These are phyloP conservation scores for Daldinia caldariorum DNA, from an alignment of 495 filamentous ascomycete genomes.

Conservation along the genomic window DNA sequence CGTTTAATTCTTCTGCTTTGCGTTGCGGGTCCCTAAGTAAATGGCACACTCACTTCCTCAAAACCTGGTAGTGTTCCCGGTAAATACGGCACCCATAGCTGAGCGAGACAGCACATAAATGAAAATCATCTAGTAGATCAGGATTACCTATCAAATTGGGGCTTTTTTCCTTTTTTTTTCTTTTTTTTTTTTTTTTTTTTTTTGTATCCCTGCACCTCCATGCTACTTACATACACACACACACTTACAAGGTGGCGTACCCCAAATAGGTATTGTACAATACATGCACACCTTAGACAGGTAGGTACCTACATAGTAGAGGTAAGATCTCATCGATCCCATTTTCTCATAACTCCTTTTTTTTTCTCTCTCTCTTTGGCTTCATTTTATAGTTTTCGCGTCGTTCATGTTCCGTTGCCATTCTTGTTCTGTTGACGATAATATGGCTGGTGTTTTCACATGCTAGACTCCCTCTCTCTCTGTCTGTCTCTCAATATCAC, in stretches of 20 bases:
- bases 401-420: neutral
- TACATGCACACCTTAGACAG: neutral
- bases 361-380: neutral
- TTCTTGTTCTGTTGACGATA: slow-evolving; percentile 5
- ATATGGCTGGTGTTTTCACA: slow-evolving; percentile 25
- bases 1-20: too few relatives aligned
- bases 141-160: too few relatives aligned
- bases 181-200: too few relatives aligned
- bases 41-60: too few relatives aligned
- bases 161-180: too few relatives aligned
- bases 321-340: slow-evolving; percentile 20
- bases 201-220: slow-evolving; percentile 24
- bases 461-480: too few relatives aligned
- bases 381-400: slow-evolving; percentile 1
- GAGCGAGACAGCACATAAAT: too few relatives aligned
- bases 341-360: slow-evolving; percentile 10
- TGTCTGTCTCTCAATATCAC: neutral
- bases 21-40: neutral
- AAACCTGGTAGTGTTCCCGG: too few relatives aligned
- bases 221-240: too few relatives aligned
- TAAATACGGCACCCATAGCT: too few relatives aligned
- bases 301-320: too few relatives aligned
- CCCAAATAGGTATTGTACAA: slow-evolving; percentile 19
- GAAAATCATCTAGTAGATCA: slow-evolving; percentile 7
- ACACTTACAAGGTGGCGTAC: slow-evolving; percentile 19